phyloP scores from a whole-genome alignment of 1,284 basidiomycete species.

The Sporisorium exsertum region DNA sequence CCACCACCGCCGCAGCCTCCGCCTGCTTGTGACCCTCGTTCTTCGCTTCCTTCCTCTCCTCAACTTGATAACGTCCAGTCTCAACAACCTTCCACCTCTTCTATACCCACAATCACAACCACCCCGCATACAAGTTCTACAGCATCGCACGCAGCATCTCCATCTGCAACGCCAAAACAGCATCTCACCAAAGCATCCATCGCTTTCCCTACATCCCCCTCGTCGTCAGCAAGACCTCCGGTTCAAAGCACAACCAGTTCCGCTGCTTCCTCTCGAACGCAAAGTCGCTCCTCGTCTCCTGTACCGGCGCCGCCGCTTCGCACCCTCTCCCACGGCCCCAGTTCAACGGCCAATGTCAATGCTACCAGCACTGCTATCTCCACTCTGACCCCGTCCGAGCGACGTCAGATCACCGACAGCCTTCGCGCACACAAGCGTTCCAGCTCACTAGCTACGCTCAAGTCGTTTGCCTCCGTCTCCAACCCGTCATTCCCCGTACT shows the following conservation, averaged over 20 bases:
- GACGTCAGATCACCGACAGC: constrained; percentile 31
- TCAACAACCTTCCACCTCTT: background rate
- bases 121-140: constrained; percentile 8
- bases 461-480: constrained; percentile 24
- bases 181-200: constrained; percentile 16
- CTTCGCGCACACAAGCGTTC: constrained; percentile 35
- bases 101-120: constrained; percentile 12
- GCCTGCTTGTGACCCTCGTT: constrained; percentile 12
- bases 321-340: constrained; percentile 31
- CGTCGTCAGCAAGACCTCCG: background rate
- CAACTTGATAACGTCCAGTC: background rate
- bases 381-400: constrained; percentile 29
- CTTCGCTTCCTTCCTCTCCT: constrained; percentile 14
- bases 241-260: constrained; percentile 14
- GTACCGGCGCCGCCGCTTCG: constrained; percentile 40
- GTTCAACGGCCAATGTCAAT: constrained; percentile 38
- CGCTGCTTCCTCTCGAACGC: constrained; percentile 18
- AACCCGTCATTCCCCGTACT: constrained; percentile 11
- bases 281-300: constrained; percentile 42
- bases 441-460: constrained; percentile 41
- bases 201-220: constrained; percentile 15
- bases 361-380: constrained; percentile 37
- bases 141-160: constrained; percentile 9
- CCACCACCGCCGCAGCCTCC: background rate
- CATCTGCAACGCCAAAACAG: background rate